Conservation (phyloP, 805 yeast species). For the Pichia eremophila region DNA sequence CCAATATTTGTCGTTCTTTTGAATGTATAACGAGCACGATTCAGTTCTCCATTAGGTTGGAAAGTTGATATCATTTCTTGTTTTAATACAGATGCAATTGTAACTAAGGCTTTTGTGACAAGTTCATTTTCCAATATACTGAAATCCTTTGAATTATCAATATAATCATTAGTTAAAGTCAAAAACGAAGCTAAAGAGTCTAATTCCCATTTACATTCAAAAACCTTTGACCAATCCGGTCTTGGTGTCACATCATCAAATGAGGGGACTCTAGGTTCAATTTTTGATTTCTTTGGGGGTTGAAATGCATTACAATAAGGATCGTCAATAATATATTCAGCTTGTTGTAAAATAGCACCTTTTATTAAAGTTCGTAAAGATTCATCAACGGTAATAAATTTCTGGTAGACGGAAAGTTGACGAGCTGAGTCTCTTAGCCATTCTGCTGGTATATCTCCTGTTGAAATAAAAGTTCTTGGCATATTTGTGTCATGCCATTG, state of each 20-base stretch:
- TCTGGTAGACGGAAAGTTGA: conserved; percentile 69
- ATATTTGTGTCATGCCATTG: conserved; percentile 46
- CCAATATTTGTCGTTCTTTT: conserved; percentile 68
- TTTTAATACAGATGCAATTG: conserved; percentile 40
- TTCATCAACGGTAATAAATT: conserved; percentile 44
- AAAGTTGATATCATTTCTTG: conserved; percentile 59
- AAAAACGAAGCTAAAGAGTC: conserved; percentile 80
- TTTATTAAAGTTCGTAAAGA: conserved; percentile 41
- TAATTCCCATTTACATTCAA: conserved; percentile 85
- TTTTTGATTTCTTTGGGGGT: conserved; percentile 53
- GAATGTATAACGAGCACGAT: conserved; percentile 51
- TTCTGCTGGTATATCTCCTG: conserved; percentile 91
- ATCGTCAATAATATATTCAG: conserved; percentile 45
- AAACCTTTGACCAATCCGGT: conserved; percentile 64
- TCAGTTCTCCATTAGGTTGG: conserved; percentile 38
- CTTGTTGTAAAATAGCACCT: conserved; percentile 81
- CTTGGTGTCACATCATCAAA: conserved; percentile 58
- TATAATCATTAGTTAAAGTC: conserved; percentile 65
- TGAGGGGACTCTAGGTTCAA: conserved; percentile 42
- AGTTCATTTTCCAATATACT: conserved; percentile 34
- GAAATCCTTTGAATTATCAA: conserved; percentile 40
- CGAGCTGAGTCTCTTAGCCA: conserved; percentile 87
- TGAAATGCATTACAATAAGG: conserved; percentile 92
- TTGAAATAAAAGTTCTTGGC: conserved; percentile 69
- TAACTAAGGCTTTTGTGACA: conserved; percentile 55